Conservation (phyloP, 163 green algal genomes). For the Scenedesmus sp. region DNA sequence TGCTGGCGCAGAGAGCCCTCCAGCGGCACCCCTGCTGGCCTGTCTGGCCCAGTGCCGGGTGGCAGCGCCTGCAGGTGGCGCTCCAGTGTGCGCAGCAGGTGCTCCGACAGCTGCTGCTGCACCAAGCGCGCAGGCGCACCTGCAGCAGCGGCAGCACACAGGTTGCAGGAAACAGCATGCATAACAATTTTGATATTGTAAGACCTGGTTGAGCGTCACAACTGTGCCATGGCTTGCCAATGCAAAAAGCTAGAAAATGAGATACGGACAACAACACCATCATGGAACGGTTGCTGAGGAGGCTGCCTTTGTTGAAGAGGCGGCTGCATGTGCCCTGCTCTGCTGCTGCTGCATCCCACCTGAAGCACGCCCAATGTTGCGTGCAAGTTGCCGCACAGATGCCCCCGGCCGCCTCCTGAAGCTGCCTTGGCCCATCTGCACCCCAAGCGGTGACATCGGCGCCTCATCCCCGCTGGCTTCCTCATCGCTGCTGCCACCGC, state of each 20-base stretch:
- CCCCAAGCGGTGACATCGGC: not conserved
- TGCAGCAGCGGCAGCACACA: not conserved
- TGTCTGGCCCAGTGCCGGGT: not conserved
- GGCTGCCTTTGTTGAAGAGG: not conserved
- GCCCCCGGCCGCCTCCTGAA: constrained; percentile 34
- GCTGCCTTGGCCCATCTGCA: not conserved
- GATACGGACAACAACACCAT: not conserved
- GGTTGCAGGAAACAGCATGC: not conserved
- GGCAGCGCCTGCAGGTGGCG: constrained; percentile 17
- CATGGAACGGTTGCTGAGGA: not conserved
- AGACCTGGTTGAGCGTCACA: not conserved
- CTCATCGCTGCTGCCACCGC: constrained; percentile 1
- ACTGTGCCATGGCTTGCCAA: not conserved
- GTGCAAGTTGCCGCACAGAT: constrained; percentile 33
- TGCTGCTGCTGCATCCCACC: not conserved
- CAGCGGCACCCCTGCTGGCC: not conserved
- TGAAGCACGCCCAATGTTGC: constrained; percentile 21
- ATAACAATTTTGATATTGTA: not conserved
- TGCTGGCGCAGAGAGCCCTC: constrained; percentile 7
- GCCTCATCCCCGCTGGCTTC: constrained; percentile 18
- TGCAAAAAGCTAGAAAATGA: no score
- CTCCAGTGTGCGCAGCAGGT: constrained; percentile 27
- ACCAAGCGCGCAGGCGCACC: constrained; percentile 32
- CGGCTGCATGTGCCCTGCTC: not conserved
- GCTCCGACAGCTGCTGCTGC: constrained; percentile 38